Percentiles rank a stretch among this genome's conserved stretches.
phyloP scores from a whole-genome alignment of 1,284 basidiomycete species.

The Leccinum brunneo-olivaceum region DNA sequence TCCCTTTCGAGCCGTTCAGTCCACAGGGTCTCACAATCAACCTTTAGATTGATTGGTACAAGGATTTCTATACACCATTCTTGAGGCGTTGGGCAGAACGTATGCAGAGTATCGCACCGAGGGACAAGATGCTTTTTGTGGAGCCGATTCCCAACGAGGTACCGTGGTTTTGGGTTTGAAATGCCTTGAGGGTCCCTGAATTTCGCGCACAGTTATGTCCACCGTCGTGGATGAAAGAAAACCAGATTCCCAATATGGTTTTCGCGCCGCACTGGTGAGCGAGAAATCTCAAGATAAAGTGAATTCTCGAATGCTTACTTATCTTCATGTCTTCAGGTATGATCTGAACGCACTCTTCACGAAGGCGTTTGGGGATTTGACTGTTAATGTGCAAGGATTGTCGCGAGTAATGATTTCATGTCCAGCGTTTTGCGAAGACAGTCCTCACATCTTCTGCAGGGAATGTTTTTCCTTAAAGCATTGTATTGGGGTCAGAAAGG shows the following conservation, averaged over 20 bases:
- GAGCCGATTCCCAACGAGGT: slow-evolving; percentile 92
- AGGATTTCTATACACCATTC: slow-evolving; percentile 83
- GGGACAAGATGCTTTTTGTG: slow-evolving; percentile 68
- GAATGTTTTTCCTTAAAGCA: slow-evolving; percentile 73
- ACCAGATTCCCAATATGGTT: slow-evolving; percentile 69
- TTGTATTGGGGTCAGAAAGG: slow-evolving; percentile 85
- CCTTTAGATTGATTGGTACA: slow-evolving; percentile 72
- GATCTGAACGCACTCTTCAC: slow-evolving; percentile 81
- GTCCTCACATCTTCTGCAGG: slow-evolving; percentile 40
- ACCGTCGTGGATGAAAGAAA: slow-evolving; percentile 59
- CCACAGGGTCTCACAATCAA: background rate
- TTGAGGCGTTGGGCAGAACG: slow-evolving; percentile 64
- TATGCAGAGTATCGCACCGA: slow-evolving; percentile 45
- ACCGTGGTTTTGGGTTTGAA: slow-evolving; percentile 10
- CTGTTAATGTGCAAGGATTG: slow-evolving; percentile 85
- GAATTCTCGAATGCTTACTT: background rate
- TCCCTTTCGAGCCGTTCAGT: background rate
- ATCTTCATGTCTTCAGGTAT: slow-evolving; percentile 64
- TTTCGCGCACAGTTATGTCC: slow-evolving; percentile 65
- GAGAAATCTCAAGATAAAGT: background rate
- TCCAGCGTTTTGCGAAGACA: background rate
- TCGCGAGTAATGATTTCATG: slow-evolving; percentile 48
- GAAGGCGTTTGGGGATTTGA: slow-evolving; percentile 77
- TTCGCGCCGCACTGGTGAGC: slow-evolving; percentile 85
- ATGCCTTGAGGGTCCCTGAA: slow-evolving; percentile 6